Evolutionary conservation across 179 eudicot species (phyloP).

Genomic region (Heliamphora pulchella): DNA sequence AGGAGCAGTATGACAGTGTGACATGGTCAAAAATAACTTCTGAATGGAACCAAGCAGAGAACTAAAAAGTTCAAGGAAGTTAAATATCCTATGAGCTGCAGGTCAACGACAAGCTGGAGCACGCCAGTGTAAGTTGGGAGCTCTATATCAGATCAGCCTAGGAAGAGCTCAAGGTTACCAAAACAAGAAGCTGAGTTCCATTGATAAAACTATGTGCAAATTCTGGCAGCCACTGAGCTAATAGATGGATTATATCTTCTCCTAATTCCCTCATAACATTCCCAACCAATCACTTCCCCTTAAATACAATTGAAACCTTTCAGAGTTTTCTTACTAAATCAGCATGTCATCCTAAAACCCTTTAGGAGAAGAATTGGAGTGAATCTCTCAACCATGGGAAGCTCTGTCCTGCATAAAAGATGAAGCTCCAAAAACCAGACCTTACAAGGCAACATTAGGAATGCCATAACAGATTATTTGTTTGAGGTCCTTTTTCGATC

Average conservation of each 20-base stretch:
- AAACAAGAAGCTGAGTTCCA: no score
- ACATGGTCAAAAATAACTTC: not conserved
- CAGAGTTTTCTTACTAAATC: not conserved
- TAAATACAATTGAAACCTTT: not conserved
- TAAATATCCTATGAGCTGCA: not conserved
- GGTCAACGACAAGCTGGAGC: no score
- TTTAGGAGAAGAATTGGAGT: not conserved
- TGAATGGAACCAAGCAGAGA: not conserved
- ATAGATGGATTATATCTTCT: not conserved
- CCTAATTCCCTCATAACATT: not conserved
- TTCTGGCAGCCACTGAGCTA: not conserved
- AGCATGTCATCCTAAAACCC: not conserved
- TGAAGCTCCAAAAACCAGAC: slow-evolving; percentile 1
- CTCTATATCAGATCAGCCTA: no score
- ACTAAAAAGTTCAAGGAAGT: not conserved
- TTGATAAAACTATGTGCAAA: no score
- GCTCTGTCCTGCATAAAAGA: not conserved
- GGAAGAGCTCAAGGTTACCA: no score
- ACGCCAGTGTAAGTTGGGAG: no score
- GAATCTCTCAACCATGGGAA: not conserved
- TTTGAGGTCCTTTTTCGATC: no score
- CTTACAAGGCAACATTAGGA: no score
- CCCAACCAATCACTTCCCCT: not conserved
- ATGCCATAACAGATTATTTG: no score
- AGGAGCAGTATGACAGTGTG: not conserved